Conservation (phyloP, 1,139 yeast genomes). For the Suzukiozyma palmioleophila region DNA sequence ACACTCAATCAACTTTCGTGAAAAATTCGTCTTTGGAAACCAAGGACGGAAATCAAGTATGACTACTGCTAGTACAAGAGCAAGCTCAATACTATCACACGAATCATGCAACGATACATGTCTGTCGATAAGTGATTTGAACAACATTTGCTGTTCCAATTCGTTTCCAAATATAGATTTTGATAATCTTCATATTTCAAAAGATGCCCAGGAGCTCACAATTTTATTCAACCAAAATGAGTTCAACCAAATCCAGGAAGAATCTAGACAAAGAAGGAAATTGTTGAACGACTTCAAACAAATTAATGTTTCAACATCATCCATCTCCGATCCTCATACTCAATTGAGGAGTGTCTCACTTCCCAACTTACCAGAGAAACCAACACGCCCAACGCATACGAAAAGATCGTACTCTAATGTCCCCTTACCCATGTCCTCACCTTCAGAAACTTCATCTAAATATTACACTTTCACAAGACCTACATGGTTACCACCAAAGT, state of each 20-base stretch:
- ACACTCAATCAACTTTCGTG: constrained; percentile 22
- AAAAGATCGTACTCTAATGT: constrained; percentile 7
- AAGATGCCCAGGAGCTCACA: constrained; percentile 49
- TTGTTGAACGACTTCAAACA: constrained; percentile 22
- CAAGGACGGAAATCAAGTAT: constrained; percentile 18
- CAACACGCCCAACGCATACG: constrained; percentile 1
- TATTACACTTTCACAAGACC: constrained; percentile 55
- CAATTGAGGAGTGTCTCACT: neutral
- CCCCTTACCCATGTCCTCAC: neutral
- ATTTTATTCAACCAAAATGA: constrained; percentile 32
- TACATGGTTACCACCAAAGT: constrained; percentile 64
- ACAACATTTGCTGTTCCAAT: neutral
- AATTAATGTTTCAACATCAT: constrained; percentile 9
- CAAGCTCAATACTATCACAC: constrained; percentile 39
- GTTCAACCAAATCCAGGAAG: constrained; percentile 34
- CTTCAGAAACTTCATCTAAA: constrained; percentile 12
- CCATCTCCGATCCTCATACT: neutral
- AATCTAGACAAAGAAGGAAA: constrained; percentile 30
- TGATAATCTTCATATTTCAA: constrained; percentile 23
- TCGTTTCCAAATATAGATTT: constrained; percentile 9
- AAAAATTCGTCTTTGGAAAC: constrained; percentile 20
- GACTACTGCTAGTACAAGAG: constrained; percentile 35
- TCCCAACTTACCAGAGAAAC: constrained; percentile 1
- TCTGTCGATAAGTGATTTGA: constrained; percentile 14
- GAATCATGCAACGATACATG: constrained; percentile 17